Evolutionary conservation across 2,329 filamentous ascomycete genomes (phyloP), one percentile per base, ranked within the genome.

Genomic region (Huntiella savannae): DNA sequence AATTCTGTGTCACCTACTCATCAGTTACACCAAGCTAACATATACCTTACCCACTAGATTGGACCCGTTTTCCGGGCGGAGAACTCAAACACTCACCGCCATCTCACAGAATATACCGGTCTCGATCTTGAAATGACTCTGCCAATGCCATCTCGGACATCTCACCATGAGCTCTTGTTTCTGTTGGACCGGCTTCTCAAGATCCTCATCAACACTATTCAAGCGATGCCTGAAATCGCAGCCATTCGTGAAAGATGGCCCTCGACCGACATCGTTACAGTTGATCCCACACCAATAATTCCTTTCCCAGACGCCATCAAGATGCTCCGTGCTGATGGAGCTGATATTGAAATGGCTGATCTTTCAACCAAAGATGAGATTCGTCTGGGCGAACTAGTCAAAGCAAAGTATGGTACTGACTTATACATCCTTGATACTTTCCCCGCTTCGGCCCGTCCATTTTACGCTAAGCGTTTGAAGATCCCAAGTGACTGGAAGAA

Each of bases 381-480:
- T 17, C 77, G 82, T 11, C 71, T 95, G 1, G 87, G 88, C 7
- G 69, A 83, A 56, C 66, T 95, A 12, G 76, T 95, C 56, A 88
- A 82, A 62, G 75, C 92, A 57, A 86, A 87, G 63, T 91, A 81
- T 56, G 69, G 75, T 47, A 92, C 87, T 1, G 87, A 95, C 56
- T 94, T 92, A 64, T 95, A 91, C 62, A 80, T 95, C 52, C 71
- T 95, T 36, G 87, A 95, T 69, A 93, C 92, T 57, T 95, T 95
- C 66, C 87, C 87, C 1, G 67, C 75, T 16, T 79, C 76, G 5
- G 87, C 83, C 2, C 75, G 87, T 38, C 87, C 87, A 0, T 94
- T 95, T 63, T 94, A 95, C 58, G 84, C 87, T 1, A 87, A 93
- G 73, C 79, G 79, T 22, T 83, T 93, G 52, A 7, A n/a, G 17